phyloP scores from a whole-genome alignment of 1,284 basidiomycete species.

The Pascua guehoae region DNA sequence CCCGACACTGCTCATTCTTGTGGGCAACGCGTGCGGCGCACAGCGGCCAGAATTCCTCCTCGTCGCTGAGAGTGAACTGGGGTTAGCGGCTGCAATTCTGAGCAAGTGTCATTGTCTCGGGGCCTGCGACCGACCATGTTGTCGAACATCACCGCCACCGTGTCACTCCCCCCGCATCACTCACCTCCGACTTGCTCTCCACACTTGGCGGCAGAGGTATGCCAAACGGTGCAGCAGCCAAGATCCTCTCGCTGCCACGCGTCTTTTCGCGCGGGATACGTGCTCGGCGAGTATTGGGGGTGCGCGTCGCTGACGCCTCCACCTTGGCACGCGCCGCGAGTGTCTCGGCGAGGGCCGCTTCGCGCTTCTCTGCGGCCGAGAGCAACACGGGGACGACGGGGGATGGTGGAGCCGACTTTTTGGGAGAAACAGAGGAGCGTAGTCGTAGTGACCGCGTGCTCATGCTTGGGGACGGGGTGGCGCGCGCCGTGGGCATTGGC shows the following conservation, averaged over 20 bases:
- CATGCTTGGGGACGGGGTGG: not conserved
- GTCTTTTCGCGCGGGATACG: not conserved
- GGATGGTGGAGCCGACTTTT: not conserved
- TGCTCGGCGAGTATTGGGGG: not conserved
- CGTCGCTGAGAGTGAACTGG: conserved; percentile 6
- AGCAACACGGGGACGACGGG: not conserved
- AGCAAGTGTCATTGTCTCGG: too few relatives aligned
- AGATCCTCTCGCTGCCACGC: not conserved
- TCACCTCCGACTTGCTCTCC: not conserved
- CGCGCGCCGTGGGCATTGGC: not conserved
- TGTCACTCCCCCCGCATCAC: too few relatives aligned
- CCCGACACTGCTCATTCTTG: not conserved
- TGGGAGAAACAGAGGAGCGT: not conserved
- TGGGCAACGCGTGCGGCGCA: not conserved
- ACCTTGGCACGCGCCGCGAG: not conserved
- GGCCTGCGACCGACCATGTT: too few relatives aligned
- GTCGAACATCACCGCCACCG: too few relatives aligned
- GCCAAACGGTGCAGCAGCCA: not conserved
- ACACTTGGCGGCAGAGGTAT: not conserved
- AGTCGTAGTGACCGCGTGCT: not conserved
- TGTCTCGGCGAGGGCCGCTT: not conserved
- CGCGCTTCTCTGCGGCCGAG: not conserved
- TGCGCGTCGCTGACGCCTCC: not conserved
- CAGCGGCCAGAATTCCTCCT: conserved; percentile 5
- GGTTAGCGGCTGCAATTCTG: not conserved